Evolutionary conservation across 2,329 filamentous ascomycete species (phyloP), one percentile per base, ranked within the genome.

Genomic region (Metarhizium anisopliae): DNA sequence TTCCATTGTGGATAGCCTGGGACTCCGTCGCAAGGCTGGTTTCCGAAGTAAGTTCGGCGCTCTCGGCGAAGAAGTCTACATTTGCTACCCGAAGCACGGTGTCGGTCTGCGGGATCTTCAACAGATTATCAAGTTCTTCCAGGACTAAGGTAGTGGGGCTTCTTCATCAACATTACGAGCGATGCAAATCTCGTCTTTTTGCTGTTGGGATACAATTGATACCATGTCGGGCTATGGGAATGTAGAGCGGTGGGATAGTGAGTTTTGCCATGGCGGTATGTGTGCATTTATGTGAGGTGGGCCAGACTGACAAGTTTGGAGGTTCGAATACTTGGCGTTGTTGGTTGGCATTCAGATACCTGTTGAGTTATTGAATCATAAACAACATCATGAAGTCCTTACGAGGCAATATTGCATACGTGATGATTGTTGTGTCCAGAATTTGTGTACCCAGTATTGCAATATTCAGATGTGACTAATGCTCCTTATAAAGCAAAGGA

Each of bases 21-120:
- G 88, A 62, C 78, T 95, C 60, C 87, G 86, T 50, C 84, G 87
- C 67, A 96, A 95, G 82, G 86, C 83, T 54, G 90, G 92, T 69
- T 96, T 96, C 76, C 79, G 92, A 58, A 87, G 89, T 74, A 96
- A 96, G 79, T 83, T 96, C 69, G 92, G 92, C 54, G 89, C 89
- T 4, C 76, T 83, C 56, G 90, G 92, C 58, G 91, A 96, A 66
- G 84, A 88, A 51, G 84, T 93, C 32, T 96, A 90, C 71, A 90
- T 96, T 62, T 91, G 89, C 67, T 96, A 95, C 72, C 92, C 92
- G 45, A 85, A 87, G 56, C 86, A 91, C 66, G 91, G 92, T 7
- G 78, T 96, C 32, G 90, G 90, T 2, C 84, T 92, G 50, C 83
- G 85, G 59, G 92, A 91, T 47, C 84, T 91, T 59, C 84, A 88